These are phyloP conservation scores for Theileria annulata DNA, from an alignment of 169 alveolate species.

Conservation along the genomic window DNA sequence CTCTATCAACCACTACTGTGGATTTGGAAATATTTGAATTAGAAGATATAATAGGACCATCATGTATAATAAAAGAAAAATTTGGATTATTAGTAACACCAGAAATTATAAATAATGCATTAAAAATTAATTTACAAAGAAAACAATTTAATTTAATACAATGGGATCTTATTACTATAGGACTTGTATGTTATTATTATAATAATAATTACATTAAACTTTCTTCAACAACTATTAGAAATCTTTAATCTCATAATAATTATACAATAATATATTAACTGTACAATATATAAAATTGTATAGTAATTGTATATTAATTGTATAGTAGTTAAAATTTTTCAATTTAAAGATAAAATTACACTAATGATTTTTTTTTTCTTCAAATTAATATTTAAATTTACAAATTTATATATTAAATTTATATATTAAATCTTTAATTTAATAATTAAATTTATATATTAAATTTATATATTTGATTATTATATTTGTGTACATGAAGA, in stretches of 20 bases:
- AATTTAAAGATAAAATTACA: background rate
- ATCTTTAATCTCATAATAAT: background rate
- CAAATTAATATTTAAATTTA: too few relatives aligned
- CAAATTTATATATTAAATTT: too few relatives aligned
- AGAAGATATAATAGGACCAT: slow-evolving; percentile 56
- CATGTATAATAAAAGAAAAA: slow-evolving; percentile 28
- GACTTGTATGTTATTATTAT: slow-evolving; percentile 45
- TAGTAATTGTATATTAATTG: too few relatives aligned
- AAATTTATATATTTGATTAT: too few relatives aligned
- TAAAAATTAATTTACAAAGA: slow-evolving; percentile 27
- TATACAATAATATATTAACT: too few relatives aligned
- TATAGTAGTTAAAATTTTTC: background rate
- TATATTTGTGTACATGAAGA: too few relatives aligned
- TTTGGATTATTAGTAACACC: slow-evolving; percentile 47
- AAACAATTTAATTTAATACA: slow-evolving; percentile 16
- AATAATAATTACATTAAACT: background rate
- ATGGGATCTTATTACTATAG: slow-evolving; percentile 46
- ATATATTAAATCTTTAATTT: too few relatives aligned
- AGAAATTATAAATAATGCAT: slow-evolving; percentile 48
- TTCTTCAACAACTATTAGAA: background rate
- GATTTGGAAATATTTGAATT: slow-evolving; percentile 19
- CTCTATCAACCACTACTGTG: too few relatives aligned
- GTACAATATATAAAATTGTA: too few relatives aligned
- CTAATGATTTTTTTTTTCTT: too few relatives aligned
- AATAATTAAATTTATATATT: too few relatives aligned